phyloP scores from a whole-genome alignment of 192 early-diverging fungal species.

The Umbelopsis sp. region DNA sequence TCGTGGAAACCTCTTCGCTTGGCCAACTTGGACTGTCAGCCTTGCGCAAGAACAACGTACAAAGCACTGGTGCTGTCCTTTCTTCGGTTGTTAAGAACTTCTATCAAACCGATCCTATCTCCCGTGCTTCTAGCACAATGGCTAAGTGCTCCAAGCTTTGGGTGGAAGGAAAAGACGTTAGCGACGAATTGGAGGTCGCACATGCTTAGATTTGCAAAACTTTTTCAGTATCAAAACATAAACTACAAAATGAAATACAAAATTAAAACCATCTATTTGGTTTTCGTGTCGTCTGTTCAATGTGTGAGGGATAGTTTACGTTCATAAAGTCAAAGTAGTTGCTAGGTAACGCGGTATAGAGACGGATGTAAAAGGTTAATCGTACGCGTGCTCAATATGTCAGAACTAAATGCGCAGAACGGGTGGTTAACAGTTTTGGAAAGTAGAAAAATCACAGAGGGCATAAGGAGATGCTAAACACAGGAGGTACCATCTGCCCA shows the following conservation, averaged over 20 bases:
- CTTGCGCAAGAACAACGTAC: slow-evolving; percentile 40
- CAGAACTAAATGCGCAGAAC: too few species aligned
- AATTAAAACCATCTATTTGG: neutral
- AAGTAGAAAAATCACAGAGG: too few species aligned
- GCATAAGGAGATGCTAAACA: too few species aligned
- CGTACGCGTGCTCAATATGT: too few species aligned
- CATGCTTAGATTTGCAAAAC: slow-evolving; percentile 4
- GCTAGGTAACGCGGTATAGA: too few species aligned
- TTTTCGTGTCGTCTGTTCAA: neutral
- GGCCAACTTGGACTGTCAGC: slow-evolving; percentile 66
- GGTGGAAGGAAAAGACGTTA: slow-evolving; percentile 25
- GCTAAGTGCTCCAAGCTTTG: slow-evolving; percentile 83
- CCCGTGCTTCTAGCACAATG: slow-evolving; percentile 93
- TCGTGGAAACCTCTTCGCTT: slow-evolving; percentile 59
- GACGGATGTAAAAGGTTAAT: too few species aligned
- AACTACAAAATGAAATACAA: neutral
- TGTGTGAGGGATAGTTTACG: neutral
- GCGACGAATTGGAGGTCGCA: slow-evolving; percentile 11
- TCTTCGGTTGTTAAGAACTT: slow-evolving; percentile 79
- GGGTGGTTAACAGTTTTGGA: too few species aligned
- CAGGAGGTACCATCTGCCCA: too few species aligned
- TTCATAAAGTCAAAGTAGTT: too few species aligned
- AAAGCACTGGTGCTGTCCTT: slow-evolving; percentile 48
- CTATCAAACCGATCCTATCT: slow-evolving; percentile 95
- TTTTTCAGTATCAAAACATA: neutral